A percentile compares a stretch with the other conserved stretches of the same genome.
phyloP scores from a whole-genome alignment of 352 stramenopile genomes.

The Pythium guiyangense region DNA sequence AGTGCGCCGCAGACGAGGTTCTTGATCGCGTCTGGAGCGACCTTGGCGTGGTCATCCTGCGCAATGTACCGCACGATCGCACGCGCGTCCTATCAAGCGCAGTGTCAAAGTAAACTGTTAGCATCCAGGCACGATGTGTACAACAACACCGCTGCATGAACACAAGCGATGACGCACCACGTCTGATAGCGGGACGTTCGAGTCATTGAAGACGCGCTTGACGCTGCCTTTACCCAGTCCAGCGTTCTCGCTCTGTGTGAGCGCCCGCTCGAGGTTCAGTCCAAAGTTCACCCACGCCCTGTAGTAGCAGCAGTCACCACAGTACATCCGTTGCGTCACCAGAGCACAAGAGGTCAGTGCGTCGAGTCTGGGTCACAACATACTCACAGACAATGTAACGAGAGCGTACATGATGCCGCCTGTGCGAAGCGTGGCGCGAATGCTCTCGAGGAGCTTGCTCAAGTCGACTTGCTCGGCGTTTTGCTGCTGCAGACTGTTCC shows the following conservation, averaged over 20 bases:
- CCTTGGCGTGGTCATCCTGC: conserved; percentile 30
- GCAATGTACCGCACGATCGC: conserved; percentile 37
- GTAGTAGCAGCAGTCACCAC: not conserved
- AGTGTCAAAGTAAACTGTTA: not conserved
- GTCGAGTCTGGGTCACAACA: too few relatives aligned
- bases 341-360: too few relatives aligned
- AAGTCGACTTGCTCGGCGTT: conserved; percentile 59
- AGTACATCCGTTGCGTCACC: not conserved
- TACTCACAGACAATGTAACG: not conserved
- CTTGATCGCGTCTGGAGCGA: conserved; percentile 45
- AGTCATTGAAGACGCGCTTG: conserved; percentile 53
- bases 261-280: conserved; percentile 40
- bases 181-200: conserved; percentile 46
- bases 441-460: conserved; percentile 27
- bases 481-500: conserved; percentile 66
- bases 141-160: not conserved
- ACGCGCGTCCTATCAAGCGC: conserved; percentile 36
- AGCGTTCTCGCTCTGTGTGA: conserved; percentile 27
- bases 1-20: conserved; percentile 55
- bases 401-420: conserved; percentile 45
- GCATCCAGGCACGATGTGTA: too few relatives aligned
- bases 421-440: conserved; percentile 34
- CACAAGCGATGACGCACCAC: conserved; percentile 28
- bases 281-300: conserved; percentile 55
- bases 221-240: conserved; percentile 46